These are phyloP conservation scores for Crataegus laevigata DNA, from an alignment of 306 rosid species.

Conservation along the genomic window DNA sequence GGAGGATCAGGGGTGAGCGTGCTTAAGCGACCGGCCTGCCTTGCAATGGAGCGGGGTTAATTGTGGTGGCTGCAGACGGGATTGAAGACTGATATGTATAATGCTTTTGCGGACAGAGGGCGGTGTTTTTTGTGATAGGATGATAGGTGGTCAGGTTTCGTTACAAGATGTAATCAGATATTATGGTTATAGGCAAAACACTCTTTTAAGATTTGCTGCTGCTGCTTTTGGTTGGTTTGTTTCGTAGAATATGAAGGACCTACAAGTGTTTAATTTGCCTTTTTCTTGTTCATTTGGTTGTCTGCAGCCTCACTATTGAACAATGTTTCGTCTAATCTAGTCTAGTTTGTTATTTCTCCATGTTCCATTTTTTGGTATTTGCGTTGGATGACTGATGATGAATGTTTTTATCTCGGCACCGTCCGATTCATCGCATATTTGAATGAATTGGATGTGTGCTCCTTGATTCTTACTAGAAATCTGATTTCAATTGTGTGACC, in stretches of 20 bases:
- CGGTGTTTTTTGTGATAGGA: conserved; percentile 9
- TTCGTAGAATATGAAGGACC: conserved; percentile 7
- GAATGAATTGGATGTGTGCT: too few relatives aligned
- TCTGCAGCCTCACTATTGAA: conserved; percentile 46
- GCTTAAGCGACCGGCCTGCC: conserved; percentile 30
- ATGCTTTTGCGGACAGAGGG: not conserved
- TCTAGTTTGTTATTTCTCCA: not conserved
- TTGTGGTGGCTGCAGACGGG: conserved; percentile 42
- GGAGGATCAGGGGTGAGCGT: conserved; percentile 89
- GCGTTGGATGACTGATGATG: not conserved
- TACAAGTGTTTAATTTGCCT: not conserved
- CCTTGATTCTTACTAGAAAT: too few relatives aligned
- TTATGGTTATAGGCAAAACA: conserved; percentile 8
- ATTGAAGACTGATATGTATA: not conserved
- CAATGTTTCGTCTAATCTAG: conserved; percentile 43
- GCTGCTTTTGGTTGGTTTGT: not conserved
- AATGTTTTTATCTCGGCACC: not conserved
- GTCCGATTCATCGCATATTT: too few relatives aligned
- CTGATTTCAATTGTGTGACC: too few relatives aligned
- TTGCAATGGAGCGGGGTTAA: not conserved
- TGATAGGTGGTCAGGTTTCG: conserved; percentile 13
- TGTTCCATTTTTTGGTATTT: not conserved
- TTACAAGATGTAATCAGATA: conserved; percentile 10
- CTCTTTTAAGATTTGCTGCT: not conserved
- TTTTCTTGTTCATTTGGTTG: conserved; percentile 13